Evolutionary conservation across 768 basidiomycete species (phyloP).

Genomic region (Pseudohyphozyma bogoriensis): DNA sequence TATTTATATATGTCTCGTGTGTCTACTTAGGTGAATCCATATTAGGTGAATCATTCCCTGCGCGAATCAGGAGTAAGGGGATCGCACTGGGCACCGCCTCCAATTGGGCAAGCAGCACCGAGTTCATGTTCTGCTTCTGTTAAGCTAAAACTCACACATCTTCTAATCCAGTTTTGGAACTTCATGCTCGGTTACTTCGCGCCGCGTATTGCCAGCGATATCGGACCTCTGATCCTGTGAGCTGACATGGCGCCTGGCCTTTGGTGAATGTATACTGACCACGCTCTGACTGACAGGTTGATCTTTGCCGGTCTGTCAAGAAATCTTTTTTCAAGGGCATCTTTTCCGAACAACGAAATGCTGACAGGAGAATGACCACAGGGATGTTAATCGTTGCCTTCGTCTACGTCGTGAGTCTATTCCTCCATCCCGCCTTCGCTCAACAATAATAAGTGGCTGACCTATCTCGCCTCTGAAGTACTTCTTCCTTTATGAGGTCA

Average conservation of each 20-base stretch:
- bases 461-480: background rate
- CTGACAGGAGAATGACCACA: background rate
- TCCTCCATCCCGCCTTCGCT: background rate
- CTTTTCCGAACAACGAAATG: too few relatives aligned
- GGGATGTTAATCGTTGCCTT: background rate
- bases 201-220: background rate
- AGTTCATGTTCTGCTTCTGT: background rate
- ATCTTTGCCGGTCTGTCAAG: background rate
- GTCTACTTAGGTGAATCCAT: slow-evolving; percentile 25
- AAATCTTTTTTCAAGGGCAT: too few relatives aligned
- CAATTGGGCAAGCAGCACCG: too few relatives aligned
- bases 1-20: slow-evolving; percentile 3
- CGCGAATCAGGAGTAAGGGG: slow-evolving; percentile 20
- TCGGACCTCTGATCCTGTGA: background rate
- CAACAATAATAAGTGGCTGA: background rate
- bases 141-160: background rate
- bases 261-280: too few relatives aligned
- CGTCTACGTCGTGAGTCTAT: background rate
- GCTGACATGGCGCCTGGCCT: too few relatives aligned
- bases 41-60: slow-evolving; percentile 28
- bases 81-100: slow-evolving; percentile 5
- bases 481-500: slow-evolving; percentile 5
- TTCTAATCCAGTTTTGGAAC: background rate
- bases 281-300: too few relatives aligned
- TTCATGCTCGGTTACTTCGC: background rate